Conservation (phyloP, 2,329 filamentous ascomycete species). For the Hymenoscyphus repandus region DNA sequence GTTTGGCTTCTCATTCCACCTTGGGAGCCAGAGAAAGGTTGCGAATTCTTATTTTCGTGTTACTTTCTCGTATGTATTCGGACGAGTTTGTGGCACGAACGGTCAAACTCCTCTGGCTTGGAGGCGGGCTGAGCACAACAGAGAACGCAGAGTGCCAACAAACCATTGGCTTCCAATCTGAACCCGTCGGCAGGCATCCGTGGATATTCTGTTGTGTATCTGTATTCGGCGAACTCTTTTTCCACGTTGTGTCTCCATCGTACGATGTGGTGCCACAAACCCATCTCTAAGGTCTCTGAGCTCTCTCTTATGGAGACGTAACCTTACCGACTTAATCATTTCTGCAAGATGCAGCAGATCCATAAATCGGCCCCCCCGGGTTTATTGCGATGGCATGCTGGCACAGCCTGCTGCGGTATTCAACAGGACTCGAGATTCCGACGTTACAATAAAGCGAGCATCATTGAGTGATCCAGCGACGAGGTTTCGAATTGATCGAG, state of each 20-base stretch:
- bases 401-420: conserved; percentile 3
- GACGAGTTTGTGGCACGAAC: not conserved
- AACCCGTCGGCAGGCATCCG: not conserved
- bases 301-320: not conserved
- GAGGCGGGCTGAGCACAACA: not conserved
- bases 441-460: not conserved
- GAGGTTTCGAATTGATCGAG: not conserved
- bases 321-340: not conserved
- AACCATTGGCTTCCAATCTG: conserved; percentile 1
- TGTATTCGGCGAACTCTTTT: not conserved
- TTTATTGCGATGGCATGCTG: not conserved
- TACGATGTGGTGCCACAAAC: not conserved
- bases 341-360: conserved; percentile 4
- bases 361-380: not conserved
- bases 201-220: not conserved
- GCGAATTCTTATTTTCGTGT: not conserved
- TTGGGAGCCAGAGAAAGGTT: too few relatives aligned
- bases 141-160: not conserved
- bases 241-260: conserved; percentile 2
- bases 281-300: not conserved
- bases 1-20: not conserved
- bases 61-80: not conserved
- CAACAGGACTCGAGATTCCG: conserved; percentile 1
- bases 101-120: not conserved
- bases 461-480: not conserved